Conservation (phyloP, 257 asterid species). For the Agastache rugosa region DNA sequence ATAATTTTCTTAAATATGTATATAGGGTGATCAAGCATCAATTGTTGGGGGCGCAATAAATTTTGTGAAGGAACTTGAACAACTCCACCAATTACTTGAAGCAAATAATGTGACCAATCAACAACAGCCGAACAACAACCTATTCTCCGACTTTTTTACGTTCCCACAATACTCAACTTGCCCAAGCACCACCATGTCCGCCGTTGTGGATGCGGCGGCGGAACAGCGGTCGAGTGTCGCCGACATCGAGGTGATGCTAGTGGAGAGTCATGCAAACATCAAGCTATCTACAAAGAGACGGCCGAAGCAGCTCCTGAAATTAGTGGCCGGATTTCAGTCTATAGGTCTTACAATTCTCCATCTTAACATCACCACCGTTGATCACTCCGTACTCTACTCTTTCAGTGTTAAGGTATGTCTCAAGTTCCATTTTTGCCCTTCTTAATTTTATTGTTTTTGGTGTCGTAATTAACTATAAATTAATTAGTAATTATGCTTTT, state of each 20-base stretch:
- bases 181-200: conserved; percentile 14
- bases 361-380: conserved; percentile 60
- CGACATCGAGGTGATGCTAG: conserved; percentile 69
- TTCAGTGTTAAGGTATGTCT: conserved; percentile 65
- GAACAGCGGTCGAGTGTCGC: conserved; percentile 48
- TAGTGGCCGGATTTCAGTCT: conserved; percentile 63
- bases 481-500: neutral
- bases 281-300: conserved; percentile 48
- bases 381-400: conserved; percentile 57
- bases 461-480: neutral
- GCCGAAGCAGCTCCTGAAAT: conserved; percentile 58
- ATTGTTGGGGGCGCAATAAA: conserved; percentile 89
- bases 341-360: conserved; percentile 59
- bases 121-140: conserved; percentile 2
- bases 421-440: conserved; percentile 19
- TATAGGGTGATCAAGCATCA: conserved; percentile 95
- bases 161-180: conserved; percentile 54
- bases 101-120: conserved; percentile 26
- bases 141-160: conserved; percentile 40
- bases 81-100: conserved; percentile 62
- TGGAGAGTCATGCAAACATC: conserved; percentile 67
- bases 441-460: neutral
- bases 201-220: conserved; percentile 24
- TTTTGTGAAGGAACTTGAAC: conserved; percentile 86
- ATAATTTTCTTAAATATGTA: neutral